These are phyloP conservation scores for Lichtheimia hyalospora DNA, from an alignment of 371 early-diverging fungal species.

Conservation along the genomic window DNA sequence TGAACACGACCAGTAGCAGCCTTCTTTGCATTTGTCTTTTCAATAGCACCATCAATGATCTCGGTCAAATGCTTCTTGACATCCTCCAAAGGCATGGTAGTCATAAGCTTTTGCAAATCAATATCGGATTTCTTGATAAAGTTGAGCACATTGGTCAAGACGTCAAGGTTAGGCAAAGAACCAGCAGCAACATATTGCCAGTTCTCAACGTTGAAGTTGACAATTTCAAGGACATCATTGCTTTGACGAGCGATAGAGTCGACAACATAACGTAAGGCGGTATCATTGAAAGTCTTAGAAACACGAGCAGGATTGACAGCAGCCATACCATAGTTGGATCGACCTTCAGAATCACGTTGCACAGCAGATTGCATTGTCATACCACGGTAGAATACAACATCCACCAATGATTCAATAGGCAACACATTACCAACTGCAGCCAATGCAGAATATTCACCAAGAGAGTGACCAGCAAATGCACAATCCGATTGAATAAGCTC, in stretches of 20 bases:
- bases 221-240: constrained; percentile 87
- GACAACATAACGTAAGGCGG: constrained; percentile 82
- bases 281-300: constrained; percentile 81
- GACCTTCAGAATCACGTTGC: constrained; percentile 76
- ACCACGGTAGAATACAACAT: constrained; percentile 96
- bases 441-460: constrained; percentile 96
- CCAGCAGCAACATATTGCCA: constrained; percentile 97
- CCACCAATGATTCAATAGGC: constrained; percentile 84
- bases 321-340: constrained; percentile 94
- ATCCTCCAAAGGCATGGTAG: constrained; percentile 84
- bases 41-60: constrained; percentile 79
- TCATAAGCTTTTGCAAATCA: constrained; percentile 84
- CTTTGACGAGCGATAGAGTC: constrained; percentile 79
- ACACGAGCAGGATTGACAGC: constrained; percentile 95
- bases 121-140: constrained; percentile 74
- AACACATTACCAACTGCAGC: constrained; percentile 90
- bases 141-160: constrained; percentile 82
- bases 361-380: constrained; percentile 97
- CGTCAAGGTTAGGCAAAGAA: constrained; percentile 78
- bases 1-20: constrained; percentile 65
- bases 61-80: constrained; percentile 81
- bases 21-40: constrained; percentile 68
- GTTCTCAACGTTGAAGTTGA: constrained; percentile 96
- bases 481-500: constrained; percentile 84
- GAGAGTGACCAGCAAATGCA: constrained; percentile 94